Evolutionary conservation across 306 rosid species (phyloP), one percentile per base, ranked within the genome.

Genomic region (Acacia confusa): DNA sequence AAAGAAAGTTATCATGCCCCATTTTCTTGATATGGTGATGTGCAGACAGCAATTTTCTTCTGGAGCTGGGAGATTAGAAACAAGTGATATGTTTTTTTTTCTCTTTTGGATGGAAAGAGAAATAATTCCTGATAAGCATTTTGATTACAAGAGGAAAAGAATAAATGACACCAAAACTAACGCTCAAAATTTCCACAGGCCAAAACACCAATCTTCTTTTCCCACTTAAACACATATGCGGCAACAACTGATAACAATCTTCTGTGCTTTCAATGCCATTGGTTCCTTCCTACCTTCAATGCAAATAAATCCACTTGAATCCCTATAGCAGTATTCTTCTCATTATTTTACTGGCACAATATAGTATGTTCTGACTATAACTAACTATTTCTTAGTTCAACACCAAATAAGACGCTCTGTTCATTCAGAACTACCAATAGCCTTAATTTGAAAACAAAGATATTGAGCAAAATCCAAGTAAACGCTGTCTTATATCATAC

Each of bases 1-100:
- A 50, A 34, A 57, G 8, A 45, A 76, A 11, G 30, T 28, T 22
- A 22, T 64, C 79, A 44, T 64, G 63, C 70, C 30, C 52, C 52
- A 24, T 65, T 75, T 48, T 71, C 45, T 83, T 83, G 67, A 67
- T 28, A 28, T 34, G 75, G 27, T 63, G 32, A 70, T 34, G 43
- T 6, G 73, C 30, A 58, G 48, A 27, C 47, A 76, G 48, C 60
- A 47, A 50, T 61, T 14, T 22, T 25, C 15, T 58, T 16, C 27
- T 38, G 19, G 44, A 61, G 64, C 28, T 32, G 11, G 70, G 60
- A 76, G 24, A 25, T 47, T 19, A 55, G 14, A 32, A 40, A 44
- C 13, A 55, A 24, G 66, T 73, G 70, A 64, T 40, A 17, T 28
- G 44, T 63, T 27, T 16, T 20, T 19, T 67, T 43, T 72, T 4